Base-by-base conservation (phyloP, 2,329 filamentous ascomycete species). In the Exophiala xenobiotica region DNA sequence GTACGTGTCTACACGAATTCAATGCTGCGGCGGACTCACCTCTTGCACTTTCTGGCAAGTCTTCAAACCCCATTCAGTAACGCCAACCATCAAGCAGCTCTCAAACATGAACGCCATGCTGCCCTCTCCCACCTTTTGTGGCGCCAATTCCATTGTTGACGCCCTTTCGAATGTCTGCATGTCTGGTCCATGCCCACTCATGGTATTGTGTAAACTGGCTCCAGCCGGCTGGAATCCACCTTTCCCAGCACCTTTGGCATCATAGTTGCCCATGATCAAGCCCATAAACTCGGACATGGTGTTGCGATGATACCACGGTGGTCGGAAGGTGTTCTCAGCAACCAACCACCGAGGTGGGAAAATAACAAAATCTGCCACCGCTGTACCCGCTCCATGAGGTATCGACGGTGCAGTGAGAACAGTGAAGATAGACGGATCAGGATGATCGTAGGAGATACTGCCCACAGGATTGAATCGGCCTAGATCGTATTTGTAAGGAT, bases 401-500 rank as follows among this genome's bases (percentile, higher is more conserved):
- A 66, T 67, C 2, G 79, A 79, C 3, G 77, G 78, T 1, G 78
- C 81, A 0, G 82, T 80, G 14, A 85, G 70, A 2, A 85, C 82
- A 23, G 80, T 90, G 70, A 86, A 91, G 67, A 91, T 90, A 56
- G 79, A 84, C 0, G 87, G 87, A 64, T 91, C 87, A 1, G 86
- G 86, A 64, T 91, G 87, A 67, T 91, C 87, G 64, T 81, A 88
- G 6, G 82, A 86, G 58, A 88, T 82, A 48, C 78, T 82, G 16
- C 87, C 87, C 38, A 91, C 83, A 37, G 81, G 82, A 70, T 85
- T 87, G 76, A 90, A 91, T 24, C 86, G 81, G 20, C 84, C 85
- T 1, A 91, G 77, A 62, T 90, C 87, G 71, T 91, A 91, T 70
- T 91, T 91, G 78, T 83, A 89, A 0, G 87, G 87, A 54, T 86